Evolutionary conservation across 257 asterid species (phyloP).

Genomic region (Solanum neorickii): DNA sequence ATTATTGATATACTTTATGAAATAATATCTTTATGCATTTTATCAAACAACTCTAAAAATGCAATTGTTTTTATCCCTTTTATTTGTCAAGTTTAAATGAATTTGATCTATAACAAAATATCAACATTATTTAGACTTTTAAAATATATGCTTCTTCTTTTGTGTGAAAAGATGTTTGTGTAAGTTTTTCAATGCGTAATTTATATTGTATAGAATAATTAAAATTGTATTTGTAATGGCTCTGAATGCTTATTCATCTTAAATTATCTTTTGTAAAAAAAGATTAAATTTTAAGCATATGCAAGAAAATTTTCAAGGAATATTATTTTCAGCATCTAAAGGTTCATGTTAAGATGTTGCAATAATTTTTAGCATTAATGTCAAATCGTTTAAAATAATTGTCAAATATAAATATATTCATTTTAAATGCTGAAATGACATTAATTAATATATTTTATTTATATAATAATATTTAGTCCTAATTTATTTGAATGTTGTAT

Average conservation of each 20-base stretch:
- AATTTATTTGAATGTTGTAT: neutral
- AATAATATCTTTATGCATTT: neutral
- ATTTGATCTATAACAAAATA: rapidly evolving
- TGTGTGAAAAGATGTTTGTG: neutral
- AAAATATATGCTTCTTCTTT: neutral
- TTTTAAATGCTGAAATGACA: neutral
- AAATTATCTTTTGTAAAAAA: neutral
- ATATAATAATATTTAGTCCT: neutral
- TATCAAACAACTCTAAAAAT: neutral
- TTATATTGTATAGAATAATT: neutral
- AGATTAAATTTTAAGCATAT: neutral
- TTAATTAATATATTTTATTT: neutral
- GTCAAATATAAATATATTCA: neutral
- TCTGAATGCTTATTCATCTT: neutral
- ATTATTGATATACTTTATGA: neutral
- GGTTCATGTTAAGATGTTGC: neutral
- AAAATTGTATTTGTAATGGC: neutral
- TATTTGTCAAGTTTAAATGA: rapidly evolving
- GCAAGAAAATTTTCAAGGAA: neutral
- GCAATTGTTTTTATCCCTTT: neutral
- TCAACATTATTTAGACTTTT: neutral
- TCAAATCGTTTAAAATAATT: neutral
- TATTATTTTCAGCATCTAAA: neutral
- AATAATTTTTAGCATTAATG: neutral
- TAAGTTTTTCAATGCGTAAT: neutral